Evolutionary conservation across 805 yeast genomes (phyloP).

Genomic region (Candida pini): DNA sequence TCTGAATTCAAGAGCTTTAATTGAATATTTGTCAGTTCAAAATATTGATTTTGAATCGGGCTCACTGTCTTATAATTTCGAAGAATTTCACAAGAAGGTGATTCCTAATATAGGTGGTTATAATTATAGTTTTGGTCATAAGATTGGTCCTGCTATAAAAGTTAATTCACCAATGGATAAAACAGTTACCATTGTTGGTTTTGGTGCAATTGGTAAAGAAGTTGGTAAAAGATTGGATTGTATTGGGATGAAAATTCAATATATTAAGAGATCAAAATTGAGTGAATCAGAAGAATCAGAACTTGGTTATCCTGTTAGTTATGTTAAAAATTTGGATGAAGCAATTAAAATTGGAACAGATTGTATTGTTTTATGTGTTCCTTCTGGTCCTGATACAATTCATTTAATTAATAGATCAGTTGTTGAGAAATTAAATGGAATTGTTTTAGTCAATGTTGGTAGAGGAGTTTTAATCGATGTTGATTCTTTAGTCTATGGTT

Average conservation of each 20-base stretch:
- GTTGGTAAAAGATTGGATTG: conserved; percentile 50
- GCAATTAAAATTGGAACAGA: conserved; percentile 33
- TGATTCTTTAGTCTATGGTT: conserved; percentile 54
- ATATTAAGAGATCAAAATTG: conserved; percentile 50
- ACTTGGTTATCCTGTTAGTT: conserved; percentile 42
- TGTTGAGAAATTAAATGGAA: conserved; percentile 44
- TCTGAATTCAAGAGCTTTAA: conserved; percentile 35
- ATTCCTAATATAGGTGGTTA: conserved; percentile 5
- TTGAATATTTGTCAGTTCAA: conserved; percentile 22
- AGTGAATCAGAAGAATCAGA: conserved; percentile 28
- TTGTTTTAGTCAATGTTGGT: conserved; percentile 68
- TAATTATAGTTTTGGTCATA: conserved; percentile 37
- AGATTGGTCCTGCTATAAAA: conserved; percentile 38
- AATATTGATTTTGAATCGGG: conserved; percentile 30
- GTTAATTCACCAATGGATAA: conserved; percentile 52
- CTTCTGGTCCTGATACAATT: conserved; percentile 53
- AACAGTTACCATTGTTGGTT: conserved; percentile 61
- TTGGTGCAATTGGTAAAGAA: conserved; percentile 68
- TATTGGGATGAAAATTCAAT: conserved; percentile 63
- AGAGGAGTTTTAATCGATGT: conserved; percentile 68
- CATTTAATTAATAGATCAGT: conserved; percentile 47
- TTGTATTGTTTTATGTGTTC: conserved; percentile 60
- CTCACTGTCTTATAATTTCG: conserved; percentile 11
- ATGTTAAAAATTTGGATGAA: conserved; percentile 38
- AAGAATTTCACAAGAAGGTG: too few species aligned